Percentiles rank a stretch among this genome's conserved stretches.
Evolutionary conservation across 352 stramenopile species (phyloP).

Genomic region (Peronospora belbahrii): DNA sequence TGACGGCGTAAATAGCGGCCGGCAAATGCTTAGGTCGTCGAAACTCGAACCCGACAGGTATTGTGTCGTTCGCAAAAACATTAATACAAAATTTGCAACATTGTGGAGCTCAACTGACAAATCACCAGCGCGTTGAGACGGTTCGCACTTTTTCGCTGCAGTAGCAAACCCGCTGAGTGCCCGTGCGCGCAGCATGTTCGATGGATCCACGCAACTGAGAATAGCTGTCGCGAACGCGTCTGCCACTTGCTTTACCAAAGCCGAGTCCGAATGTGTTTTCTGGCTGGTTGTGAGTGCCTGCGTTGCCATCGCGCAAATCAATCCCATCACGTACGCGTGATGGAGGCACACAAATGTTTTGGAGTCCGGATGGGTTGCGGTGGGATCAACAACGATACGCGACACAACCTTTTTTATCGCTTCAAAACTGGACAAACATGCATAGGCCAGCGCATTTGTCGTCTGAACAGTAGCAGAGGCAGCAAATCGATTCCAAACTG

Average conservation of each 20-base stretch:
- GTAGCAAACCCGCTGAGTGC: constrained; percentile 50
- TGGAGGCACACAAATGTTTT: constrained; percentile 76
- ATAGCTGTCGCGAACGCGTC: constrained; percentile 70
- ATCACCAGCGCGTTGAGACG: constrained; percentile 35
- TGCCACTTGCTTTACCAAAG: constrained; percentile 56
- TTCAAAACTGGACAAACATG: constrained; percentile 70
- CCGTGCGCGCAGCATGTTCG: constrained; percentile 40
- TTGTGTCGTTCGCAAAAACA: constrained; percentile 54
- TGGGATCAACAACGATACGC: constrained; percentile 49
- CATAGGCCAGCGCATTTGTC: constrained; percentile 49
- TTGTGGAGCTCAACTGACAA: constrained; percentile 60
- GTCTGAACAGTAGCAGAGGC: constrained; percentile 36
- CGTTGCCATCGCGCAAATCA: constrained; percentile 71
- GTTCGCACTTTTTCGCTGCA: constrained; percentile 44
- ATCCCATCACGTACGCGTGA: constrained; percentile 66
- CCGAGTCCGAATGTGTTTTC: constrained; percentile 47
- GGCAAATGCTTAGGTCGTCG: constrained; percentile 51
- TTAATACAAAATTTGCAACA: constrained; percentile 68
- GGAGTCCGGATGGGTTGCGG: constrained; percentile 30
- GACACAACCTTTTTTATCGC: constrained; percentile 70
- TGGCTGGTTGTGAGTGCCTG: constrained; percentile 65
- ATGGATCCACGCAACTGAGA: constrained; percentile 68
- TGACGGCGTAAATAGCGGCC: constrained; percentile 37
- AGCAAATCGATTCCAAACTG: constrained; percentile 71
- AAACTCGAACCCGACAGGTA: constrained; percentile 56